Conservation (phyloP, 352 stramenopile species). For the Saprolegnia parasitica region DNA sequence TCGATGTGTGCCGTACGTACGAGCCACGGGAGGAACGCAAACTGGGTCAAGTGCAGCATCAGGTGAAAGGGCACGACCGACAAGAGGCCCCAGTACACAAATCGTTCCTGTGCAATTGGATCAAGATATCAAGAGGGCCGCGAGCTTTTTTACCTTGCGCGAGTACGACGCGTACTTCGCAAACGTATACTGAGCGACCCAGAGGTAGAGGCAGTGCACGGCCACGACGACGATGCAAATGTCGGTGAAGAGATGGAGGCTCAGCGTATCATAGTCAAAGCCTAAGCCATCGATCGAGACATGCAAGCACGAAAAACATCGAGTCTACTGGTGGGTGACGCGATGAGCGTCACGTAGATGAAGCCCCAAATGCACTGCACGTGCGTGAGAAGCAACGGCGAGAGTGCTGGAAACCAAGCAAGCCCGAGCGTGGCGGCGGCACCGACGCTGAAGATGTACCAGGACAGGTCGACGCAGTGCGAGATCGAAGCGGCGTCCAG, state of each 20-base stretch:
- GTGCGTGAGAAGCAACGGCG: conserved; percentile 46
- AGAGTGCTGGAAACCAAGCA: conserved; percentile 45
- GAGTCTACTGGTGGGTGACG: conserved; percentile 37
- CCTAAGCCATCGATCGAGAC: conserved; percentile 10
- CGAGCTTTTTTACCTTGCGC: conserved; percentile 10
- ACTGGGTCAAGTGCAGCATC: conserved; percentile 71
- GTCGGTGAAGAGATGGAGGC: conserved; percentile 49
- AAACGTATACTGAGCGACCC: conserved; percentile 47
- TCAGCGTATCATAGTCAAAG: conserved; percentile 53
- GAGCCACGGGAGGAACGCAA: conserved; percentile 67
- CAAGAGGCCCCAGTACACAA: conserved; percentile 52
- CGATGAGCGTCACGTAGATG: conserved; percentile 64
- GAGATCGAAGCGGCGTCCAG: conserved; percentile 39
- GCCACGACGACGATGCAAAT: conserved; percentile 56
- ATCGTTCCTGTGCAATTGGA: conserved; percentile 34
- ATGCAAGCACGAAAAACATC: neutral
- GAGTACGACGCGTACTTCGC: conserved; percentile 33
- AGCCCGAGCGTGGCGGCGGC: conserved; percentile 42
- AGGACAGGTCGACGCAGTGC: conserved; percentile 70
- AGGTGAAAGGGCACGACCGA: conserved; percentile 67
- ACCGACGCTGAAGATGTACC: conserved; percentile 51
- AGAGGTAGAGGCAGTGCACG: conserved; percentile 41
- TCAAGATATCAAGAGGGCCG: conserved; percentile 9
- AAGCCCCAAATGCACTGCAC: conserved; percentile 58
- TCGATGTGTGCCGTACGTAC: neutral